Evolutionary conservation across 2,329 filamentous ascomycete species (phyloP).

Genomic region (Rhytidhysteron rufulum): DNA sequence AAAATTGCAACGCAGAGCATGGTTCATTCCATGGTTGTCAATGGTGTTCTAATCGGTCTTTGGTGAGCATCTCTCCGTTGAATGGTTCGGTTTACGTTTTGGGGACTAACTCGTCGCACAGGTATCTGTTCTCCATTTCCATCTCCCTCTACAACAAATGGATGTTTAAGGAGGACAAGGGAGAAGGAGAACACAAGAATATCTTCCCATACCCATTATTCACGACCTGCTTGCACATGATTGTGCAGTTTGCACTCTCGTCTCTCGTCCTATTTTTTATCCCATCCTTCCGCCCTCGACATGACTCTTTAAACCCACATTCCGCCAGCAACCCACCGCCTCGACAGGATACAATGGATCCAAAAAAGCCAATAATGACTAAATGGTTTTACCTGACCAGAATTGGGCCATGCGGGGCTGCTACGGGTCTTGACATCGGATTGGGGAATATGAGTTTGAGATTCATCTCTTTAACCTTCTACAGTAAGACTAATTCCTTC

Average conservation of each 20-base stretch:
- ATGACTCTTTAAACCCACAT: constrained; percentile 38
- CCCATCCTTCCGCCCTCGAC: constrained; percentile 72
- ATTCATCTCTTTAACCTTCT: constrained; percentile 95
- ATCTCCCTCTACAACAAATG: constrained; percentile 90
- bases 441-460: constrained; percentile 93
- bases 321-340: constrained; percentile 17
- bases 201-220: constrained; percentile 95
- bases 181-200: constrained; percentile 31
- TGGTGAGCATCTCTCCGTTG: constrained; percentile 56
- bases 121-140: constrained; percentile 80
- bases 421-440: constrained; percentile 93
- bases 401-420: constrained; percentile 85
- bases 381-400: constrained; percentile 88
- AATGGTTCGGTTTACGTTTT: background rate
- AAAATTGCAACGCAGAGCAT: constrained; percentile 73
- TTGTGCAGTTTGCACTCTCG: constrained; percentile 80
- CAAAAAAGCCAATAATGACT: constrained; percentile 67
- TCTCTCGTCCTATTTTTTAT: constrained; percentile 75
- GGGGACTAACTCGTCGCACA: constrained; percentile 13
- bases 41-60: constrained; percentile 74
- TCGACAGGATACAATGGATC: constrained; percentile 27
- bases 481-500: constrained; percentile 50
- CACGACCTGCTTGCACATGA: constrained; percentile 92
- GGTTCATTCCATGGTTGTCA: constrained; percentile 64
- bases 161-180: constrained; percentile 75